Evolutionary conservation across 306 rosid species (phyloP).

Genomic region (Carpinus viminea): DNA sequence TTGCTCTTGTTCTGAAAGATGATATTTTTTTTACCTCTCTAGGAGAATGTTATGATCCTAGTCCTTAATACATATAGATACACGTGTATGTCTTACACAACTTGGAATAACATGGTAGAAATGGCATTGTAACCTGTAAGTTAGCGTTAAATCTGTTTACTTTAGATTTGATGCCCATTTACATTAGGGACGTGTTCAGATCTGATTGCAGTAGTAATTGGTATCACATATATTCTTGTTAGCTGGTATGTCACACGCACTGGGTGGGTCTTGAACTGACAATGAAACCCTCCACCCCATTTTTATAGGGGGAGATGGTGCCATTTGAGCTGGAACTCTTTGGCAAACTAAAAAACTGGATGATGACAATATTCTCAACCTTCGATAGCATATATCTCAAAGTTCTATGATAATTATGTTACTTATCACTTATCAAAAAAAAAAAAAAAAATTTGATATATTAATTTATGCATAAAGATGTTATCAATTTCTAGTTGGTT

Average conservation of each 20-base stretch:
- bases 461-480: background rate
- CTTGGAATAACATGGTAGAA: background rate
- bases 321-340: background rate
- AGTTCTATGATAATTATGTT: background rate
- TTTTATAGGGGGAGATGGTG: background rate
- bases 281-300: background rate
- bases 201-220: background rate
- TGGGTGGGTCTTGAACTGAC: background rate
- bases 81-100: background rate
- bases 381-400: background rate
- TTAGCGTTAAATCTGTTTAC: background rate
- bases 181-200: background rate
- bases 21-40: background rate
- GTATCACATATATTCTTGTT: background rate
- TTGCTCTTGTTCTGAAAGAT: background rate
- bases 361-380: background rate
- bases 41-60: background rate
- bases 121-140: background rate
- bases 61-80: background rate
- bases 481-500: background rate
- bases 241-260: background rate
- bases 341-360: background rate
- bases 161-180: background rate
- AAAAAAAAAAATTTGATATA: background rate
- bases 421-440: too few species aligned